Evolutionary conservation across 495 filamentous ascomycete genomes (phyloP), one percentile per base, ranked within the genome.

Genomic region (Filosporella fistucella): DNA sequence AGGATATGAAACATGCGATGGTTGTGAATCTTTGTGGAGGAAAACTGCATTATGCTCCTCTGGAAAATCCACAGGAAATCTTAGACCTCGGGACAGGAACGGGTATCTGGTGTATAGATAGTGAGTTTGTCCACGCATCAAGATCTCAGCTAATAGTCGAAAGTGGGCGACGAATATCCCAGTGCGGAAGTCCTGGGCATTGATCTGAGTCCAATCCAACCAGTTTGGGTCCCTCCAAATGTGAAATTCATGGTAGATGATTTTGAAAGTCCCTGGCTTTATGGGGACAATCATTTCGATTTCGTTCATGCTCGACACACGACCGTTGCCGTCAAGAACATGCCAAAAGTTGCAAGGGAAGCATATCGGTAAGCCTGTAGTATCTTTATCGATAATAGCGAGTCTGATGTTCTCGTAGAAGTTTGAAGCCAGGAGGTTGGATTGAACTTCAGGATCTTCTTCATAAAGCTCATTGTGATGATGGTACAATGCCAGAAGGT

Each of bases 1-100:
- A 89, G 46, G 82, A 86, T 63, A 76, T 85, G 59, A 81, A 85
- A 60, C 81, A 85, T 59, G 65, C 75, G 28, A 70, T 85, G 62
- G 70, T 78, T 29, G 68, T 74, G 36, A 62, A 82, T 50, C 57
- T 80, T 5, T 69, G 65, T 35, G 51, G 51, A 39, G 58, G 66
- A 13, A 47, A 66, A 51, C 63, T 86, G 1, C 70, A 70, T 56
- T 71, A 75, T 34, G 75, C 81, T 2, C 81, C 74, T 0, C 63
- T 74, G 30, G 42, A 62, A 9, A 60, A 68, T n/a, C 73, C 76
- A 0, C 68, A 72, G 2, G 64, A 76, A 52, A 69, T 84, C 21
- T 60, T 84, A 28, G 81, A 85, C 44, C 70, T 84, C 43, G 81
- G 81, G 14, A 84, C 80, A 0, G 81, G 81, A 12, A 85, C 81